phyloP scores from a whole-genome alignment of 495 filamentous ascomycete genomes.

The Jackrogersella minutella region DNA sequence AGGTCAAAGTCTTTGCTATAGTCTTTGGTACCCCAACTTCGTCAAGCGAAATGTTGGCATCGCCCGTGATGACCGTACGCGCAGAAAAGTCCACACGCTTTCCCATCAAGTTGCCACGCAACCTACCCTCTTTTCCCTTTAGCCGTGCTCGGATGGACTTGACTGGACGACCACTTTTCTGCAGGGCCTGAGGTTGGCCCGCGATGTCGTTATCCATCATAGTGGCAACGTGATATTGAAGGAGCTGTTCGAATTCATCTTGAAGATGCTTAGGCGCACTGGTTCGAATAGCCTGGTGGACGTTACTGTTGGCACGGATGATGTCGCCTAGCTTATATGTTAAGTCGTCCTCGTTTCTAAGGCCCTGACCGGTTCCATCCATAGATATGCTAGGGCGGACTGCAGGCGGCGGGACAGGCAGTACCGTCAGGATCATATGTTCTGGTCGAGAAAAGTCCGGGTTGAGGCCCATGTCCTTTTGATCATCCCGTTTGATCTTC shows the following conservation, averaged over 20 bases:
- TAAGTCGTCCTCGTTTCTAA: conserved; percentile 96
- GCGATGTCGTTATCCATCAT: conserved; percentile 99
- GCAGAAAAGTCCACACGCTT: conserved; percentile 99
- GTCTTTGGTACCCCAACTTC: conserved; percentile 93
- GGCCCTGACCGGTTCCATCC: conserved; percentile 84
- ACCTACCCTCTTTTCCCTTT: conserved; percentile 97
- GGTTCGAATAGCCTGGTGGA: conserved; percentile 84
- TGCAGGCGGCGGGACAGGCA: conserved; percentile 93
- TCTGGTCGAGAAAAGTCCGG: conserved; percentile 93
- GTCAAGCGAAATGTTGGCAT: conserved; percentile 93
- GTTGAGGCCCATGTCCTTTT: conserved; percentile 78
- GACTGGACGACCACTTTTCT: conserved; percentile 94
- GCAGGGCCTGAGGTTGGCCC: conserved; percentile 91
- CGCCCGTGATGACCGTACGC: conserved; percentile 98
- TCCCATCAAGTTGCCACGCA: conserved; percentile 98
- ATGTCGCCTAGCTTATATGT: conserved; percentile 99
- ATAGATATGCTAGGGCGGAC: conserved; percentile 95
- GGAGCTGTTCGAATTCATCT: conserved; percentile 84
- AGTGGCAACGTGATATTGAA: conserved; percentile 98
- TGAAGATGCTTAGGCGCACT: conserved; percentile 89
- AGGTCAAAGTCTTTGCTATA: conserved; percentile 90
- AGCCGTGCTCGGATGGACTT: conserved; percentile 95
- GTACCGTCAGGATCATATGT: conserved; percentile 96
- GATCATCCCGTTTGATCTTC: no score
- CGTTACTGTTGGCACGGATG: conserved; percentile 95